These are phyloP conservation scores for Rhizopogon rudus DNA, from an alignment of 768 basidiomycete species.

Conservation along the genomic window DNA sequence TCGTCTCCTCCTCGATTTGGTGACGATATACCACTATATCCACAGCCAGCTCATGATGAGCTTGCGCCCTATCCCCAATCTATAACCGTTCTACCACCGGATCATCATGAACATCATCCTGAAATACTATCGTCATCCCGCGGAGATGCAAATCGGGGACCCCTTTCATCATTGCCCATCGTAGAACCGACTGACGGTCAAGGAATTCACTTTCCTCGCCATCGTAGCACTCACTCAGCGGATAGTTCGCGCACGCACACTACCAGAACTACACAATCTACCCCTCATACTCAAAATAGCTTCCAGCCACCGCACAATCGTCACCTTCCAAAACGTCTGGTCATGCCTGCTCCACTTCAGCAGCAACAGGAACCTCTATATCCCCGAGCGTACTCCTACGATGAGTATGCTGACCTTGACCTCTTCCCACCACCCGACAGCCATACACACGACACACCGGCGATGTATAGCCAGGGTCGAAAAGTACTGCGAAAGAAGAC, in stretches of 20 bases:
- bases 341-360: conserved; percentile 72
- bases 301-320: conserved; percentile 16
- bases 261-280: conserved; percentile 1
- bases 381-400: background rate
- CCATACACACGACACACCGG: conserved; percentile 5
- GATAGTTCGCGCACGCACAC: conserved; percentile 6
- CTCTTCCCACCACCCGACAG: background rate
- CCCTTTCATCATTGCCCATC: conserved; percentile 1
- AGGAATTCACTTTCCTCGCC: conserved; percentile 2
- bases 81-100: conserved; percentile 17
- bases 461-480: conserved; percentile 11
- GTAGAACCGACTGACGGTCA: conserved; percentile 2
- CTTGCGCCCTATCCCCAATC: conserved; percentile 11
- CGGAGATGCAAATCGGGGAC: conserved; percentile 2
- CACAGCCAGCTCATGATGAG: conserved; percentile 5
- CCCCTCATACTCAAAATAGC: conserved; percentile 6
- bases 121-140: conserved; percentile 6
- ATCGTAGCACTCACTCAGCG: conserved; percentile 8
- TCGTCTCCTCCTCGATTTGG: conserved; percentile 6
- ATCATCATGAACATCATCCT: conserved; percentile 12
- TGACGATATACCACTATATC: conserved; percentile 5
- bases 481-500: conserved; percentile 20
- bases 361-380: conserved; percentile 12
- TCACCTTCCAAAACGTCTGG: conserved; percentile 58
- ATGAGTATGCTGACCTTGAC: conserved; percentile 6